phyloP scores from a whole-genome alignment of 1,284 basidiomycete genomes.

The Tetrapyrgos nigripes region DNA sequence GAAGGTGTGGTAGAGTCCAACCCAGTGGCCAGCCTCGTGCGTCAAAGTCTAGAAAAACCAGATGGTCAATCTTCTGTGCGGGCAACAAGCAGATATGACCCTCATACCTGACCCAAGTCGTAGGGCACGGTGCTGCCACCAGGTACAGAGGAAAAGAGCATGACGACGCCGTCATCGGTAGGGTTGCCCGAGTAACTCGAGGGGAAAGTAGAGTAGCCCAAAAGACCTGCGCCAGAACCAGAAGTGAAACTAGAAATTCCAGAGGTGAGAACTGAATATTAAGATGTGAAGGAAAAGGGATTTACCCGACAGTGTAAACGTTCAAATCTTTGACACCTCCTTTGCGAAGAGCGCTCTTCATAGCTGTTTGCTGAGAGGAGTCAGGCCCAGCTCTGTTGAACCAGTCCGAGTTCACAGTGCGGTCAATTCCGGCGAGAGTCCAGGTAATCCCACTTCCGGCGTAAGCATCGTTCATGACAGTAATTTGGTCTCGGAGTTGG shows the following conservation, averaged over 20 bases:
- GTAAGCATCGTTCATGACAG: constrained; percentile 49
- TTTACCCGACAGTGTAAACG: constrained; percentile 48
- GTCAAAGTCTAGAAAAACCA: constrained; percentile 47
- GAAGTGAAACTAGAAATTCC: constrained; percentile 24
- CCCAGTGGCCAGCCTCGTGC: constrained; percentile 65
- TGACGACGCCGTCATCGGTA: constrained; percentile 43
- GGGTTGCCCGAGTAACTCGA: constrained; percentile 34
- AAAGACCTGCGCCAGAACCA: constrained; percentile 32
- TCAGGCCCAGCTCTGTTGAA: constrained; percentile 46
- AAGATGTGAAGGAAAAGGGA: neutral
- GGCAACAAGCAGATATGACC: constrained; percentile 43
- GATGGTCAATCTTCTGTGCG: neutral
- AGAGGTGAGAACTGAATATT: neutral
- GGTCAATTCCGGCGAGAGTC: constrained; percentile 41
- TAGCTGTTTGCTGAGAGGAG: constrained; percentile 43
- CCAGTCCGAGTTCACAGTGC: constrained; percentile 49
- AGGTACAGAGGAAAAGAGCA: constrained; percentile 45
- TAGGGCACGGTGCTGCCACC: constrained; percentile 42
- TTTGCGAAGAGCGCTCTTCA: constrained; percentile 50
- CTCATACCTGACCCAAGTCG: constrained; percentile 48
- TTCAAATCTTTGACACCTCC: constrained; percentile 50
- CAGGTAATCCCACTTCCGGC: constrained; percentile 43
- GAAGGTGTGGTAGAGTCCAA: constrained; percentile 66
- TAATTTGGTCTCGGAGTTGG: constrained; percentile 43
- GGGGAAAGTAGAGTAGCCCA: constrained; percentile 50